Conservation (phyloP, 768 basidiomycete genomes). For the Cystobasidium tubakii region DNA sequence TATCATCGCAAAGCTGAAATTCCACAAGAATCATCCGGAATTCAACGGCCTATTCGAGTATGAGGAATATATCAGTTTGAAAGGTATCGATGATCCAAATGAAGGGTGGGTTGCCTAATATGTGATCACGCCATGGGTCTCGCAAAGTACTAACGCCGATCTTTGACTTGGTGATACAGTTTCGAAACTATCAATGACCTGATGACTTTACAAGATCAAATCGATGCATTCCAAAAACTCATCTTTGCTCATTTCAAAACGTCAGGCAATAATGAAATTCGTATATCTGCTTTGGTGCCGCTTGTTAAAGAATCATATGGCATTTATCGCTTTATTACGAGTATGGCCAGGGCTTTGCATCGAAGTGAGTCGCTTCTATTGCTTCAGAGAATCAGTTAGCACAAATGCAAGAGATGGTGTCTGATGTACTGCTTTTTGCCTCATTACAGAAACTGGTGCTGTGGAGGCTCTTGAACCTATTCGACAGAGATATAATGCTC, state of each 20-base stretch:
- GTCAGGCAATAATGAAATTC: constrained; percentile 90
- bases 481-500: constrained; percentile 75
- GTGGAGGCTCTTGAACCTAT: constrained; percentile 83
- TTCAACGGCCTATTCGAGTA: constrained; percentile 99
- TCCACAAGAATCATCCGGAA: constrained; percentile 89
- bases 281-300: constrained; percentile 90
- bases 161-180: too few relatives aligned
- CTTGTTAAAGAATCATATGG: constrained; percentile 99
- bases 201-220: constrained; percentile 96
- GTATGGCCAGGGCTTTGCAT: constrained; percentile 96
- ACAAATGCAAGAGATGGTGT: neutral
- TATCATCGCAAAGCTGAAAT: constrained; percentile 86
- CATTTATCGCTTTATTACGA: constrained; percentile 96
- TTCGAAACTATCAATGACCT: constrained; percentile 97
- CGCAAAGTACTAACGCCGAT: too few relatives aligned
- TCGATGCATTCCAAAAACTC: constrained; percentile 96
- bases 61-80: constrained; percentile 93
- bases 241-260: constrained; percentile 89
- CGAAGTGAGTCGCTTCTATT: constrained; percentile 62
- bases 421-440: neutral
- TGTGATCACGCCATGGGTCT: too few relatives aligned
- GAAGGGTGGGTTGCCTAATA: constrained; percentile 75
- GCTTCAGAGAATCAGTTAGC: neutral
- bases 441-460: constrained; percentile 69
- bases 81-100: constrained; percentile 96